Base-by-base conservation (phyloP, 2,329 filamentous ascomycete genomes). In the Taxawa tesnikishii region DNA sequence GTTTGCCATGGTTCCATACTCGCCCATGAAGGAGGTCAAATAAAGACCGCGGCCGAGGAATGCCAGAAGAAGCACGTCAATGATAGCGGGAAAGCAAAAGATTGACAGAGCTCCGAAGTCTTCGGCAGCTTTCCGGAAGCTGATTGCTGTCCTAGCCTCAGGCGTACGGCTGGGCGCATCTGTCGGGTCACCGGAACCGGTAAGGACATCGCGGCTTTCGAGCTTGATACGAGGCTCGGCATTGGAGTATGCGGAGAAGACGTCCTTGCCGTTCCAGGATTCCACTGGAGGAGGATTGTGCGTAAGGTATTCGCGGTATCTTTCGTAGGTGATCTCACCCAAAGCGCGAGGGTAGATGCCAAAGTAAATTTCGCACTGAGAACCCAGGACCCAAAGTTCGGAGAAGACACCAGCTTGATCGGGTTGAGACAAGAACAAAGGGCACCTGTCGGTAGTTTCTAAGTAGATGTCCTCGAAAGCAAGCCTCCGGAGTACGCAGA, bases 381-480 rank as follows among this genome's bases (percentile, higher is more conserved):
- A 76, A 1, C 73, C 73, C 2, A 76, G 55, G 1, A 71, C 73
- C 50, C 74, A 77, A 0, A 74, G 64, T 45, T 77, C 73, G 1
- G 73, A 67, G 43, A 77, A 77, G 5, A 70, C 70, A 18, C 71
- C 73, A 10, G 73, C 72, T 47, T 78, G 73, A 35, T 77, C 73
- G 2, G 70, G 59, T 34, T 74, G 72, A 13, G 66, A 60, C 33
- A 74, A 69, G 49, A 74, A 73, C 7, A 75, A 54, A 0, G 71
- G 73, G 42, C 74, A 75, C 6, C 71, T 60, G 43, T 77, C 73
- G 0, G 68, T 72, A 1, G 74, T 68, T 47, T 77, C 73, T 9
- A 71, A 56, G 43, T 75, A 77, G 1, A 77, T 68, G 37, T 78
- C 72, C 37, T 76, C 70, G 26, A 76, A 66, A 0, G 66, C 72